phyloP scores from a whole-genome alignment of 2,329 filamentous ascomycete species.

The Huntiella decipiens region DNA sequence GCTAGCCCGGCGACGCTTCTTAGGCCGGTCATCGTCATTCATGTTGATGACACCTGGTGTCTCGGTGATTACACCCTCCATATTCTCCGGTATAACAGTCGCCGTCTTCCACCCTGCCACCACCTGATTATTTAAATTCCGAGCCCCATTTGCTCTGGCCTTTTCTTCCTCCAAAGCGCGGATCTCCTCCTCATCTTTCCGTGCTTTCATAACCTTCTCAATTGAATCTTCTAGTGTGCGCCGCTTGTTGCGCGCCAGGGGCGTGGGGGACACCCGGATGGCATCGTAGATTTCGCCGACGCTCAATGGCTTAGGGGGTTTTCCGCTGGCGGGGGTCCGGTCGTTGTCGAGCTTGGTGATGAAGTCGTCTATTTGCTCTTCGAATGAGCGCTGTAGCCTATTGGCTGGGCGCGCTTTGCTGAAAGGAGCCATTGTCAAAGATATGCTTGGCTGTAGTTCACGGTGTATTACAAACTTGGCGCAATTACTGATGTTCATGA shows the following conservation, averaged over 20 bases:
- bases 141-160: constrained; percentile 15
- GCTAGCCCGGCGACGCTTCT: constrained; percentile 16
- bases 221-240: constrained; percentile 68
- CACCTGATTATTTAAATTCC: constrained; percentile 25
- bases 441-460: not conserved
- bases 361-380: constrained; percentile 60
- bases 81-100: not conserved
- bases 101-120: constrained; percentile 22
- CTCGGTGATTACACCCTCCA: constrained; percentile 9
- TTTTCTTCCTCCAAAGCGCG: constrained; percentile 10
- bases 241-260: constrained; percentile 65
- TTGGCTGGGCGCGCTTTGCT: constrained; percentile 9
- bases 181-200: constrained; percentile 36
- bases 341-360: constrained; percentile 59
- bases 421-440: constrained; percentile 16
- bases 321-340: constrained; percentile 24
- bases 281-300: constrained; percentile 51
- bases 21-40: constrained; percentile 17
- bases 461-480: not conserved
- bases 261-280: constrained; percentile 74
- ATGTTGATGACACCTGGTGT: constrained; percentile 12
- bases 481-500: not conserved
- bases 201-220: constrained; percentile 56
- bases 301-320: constrained; percentile 24
- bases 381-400: constrained; percentile 33